Evolutionary conservation across 495 filamentous ascomycete genomes (phyloP), one percentile per base, ranked within the genome.

Genomic region (Viridothelium virens): DNA sequence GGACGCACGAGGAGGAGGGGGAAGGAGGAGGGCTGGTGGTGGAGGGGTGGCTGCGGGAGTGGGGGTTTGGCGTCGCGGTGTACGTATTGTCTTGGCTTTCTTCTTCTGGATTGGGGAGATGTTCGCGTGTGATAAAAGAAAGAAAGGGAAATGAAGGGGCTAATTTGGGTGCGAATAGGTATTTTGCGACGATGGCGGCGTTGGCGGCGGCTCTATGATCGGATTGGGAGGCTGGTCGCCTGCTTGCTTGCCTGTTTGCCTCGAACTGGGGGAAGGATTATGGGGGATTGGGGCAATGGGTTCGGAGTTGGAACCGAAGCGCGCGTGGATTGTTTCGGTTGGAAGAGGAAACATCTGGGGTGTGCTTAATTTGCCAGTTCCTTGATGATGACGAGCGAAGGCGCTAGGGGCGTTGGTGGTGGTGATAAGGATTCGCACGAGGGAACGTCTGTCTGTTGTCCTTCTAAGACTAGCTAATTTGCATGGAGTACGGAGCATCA

Each of bases 41-140:
- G 25, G 48, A 25, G 48, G 18, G 48, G 11, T 14, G n/a, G 5
- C 25, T 18, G 25, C 31, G 63, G 38, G 70, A 71, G 25, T 71
- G 70, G 70, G 62, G 61, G 25, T 65, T 70, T 2, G 63, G 50
- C 33, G 70, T 62, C 3, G 67, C 63, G 34, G 66, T 65, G 59
- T 71, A 71, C 50, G 70, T 65, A 64, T 44, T 70, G 14, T 14
- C 25, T 16, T 63, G 4, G 12, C 6, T 63, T 63, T 14, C 61
- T 14, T 14, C 14, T 41, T 39, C 31, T 10, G 3, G n/a, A 10
- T 41, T 7, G 25, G 25, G 25, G 25, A 25, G 25, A 25, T 47
- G 61, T 11, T 63, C 33, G 61, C 14, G 11, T 62, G 31, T 16
- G 59, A 36, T 31, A 25, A 25, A 25, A 25, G 25, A 25, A 25